Base-by-base conservation (phyloP, 345 rosid species). In the Eutrema heterophyllum region DNA sequence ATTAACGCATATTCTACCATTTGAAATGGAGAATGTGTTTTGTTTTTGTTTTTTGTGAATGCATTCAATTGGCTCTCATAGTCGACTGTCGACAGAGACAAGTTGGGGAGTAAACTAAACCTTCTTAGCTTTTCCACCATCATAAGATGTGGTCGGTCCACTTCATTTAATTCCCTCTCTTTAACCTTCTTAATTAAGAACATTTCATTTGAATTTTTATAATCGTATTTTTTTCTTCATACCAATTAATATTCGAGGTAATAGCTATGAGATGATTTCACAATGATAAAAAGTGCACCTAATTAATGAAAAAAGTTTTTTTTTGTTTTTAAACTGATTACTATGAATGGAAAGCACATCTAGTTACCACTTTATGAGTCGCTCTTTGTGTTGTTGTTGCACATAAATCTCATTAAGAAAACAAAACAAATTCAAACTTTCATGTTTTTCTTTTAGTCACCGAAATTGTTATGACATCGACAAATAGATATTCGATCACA, bases 71-170 rank as follows among this genome's bases (percentile, higher is more conserved):
- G 24, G 75, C 62, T 41, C 46, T 53, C 54, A 13, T 63, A 32
- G 15, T 61, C 59, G 68, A 71, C 40, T 44, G 9, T 33, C 35
- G 74, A 59, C 32, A 45, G 16, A 64, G 71, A 64, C 57, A 29
- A 72, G 13, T 72, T 54, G 21, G 21, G 30, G 9, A 64, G 30
- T 54, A 44, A 72, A 54, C 48, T 54, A 73, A 64, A n/a, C 30
- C 64, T 71, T 73, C 40, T 60, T 33, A 35, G 30, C 62, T 14
- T 52, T 63, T 64, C 68, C 55, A 63, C 36, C 27, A 32, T 45
- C 46, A 57, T 44, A 32, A 26, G 57, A 45, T 14, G 54, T 54
- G 77, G 48, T 73, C 65, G 65, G 77, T 64, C 64, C 71, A 54
- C 54, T 63, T 55, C 50, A 73, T 64, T 73, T 15, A 54, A 9